These are phyloP conservation scores for Fusarium paranaense DNA, from an alignment of 2,329 filamentous ascomycete species.

Conservation along the genomic window DNA sequence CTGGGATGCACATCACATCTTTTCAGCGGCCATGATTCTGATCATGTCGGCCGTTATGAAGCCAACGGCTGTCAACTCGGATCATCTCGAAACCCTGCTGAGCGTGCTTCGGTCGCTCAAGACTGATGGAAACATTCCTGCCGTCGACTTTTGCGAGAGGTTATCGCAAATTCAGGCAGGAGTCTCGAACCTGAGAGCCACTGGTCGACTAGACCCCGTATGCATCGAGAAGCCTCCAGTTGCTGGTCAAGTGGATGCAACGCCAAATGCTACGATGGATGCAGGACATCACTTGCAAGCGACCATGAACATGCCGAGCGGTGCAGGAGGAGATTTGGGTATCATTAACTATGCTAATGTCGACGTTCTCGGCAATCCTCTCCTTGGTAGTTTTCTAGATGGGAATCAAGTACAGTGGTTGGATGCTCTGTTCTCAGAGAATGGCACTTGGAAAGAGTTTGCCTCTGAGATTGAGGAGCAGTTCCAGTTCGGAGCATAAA, in stretches of 20 bases:
- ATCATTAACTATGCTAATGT: conserved; percentile 30
- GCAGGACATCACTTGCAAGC: conserved; percentile 5
- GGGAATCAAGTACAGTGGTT: conserved; percentile 42
- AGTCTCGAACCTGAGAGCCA: conserved; percentile 27
- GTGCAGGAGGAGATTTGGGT: background rate
- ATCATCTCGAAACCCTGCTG: conserved; percentile 44
- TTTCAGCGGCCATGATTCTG: conserved; percentile 47
- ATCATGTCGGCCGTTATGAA: conserved; percentile 49
- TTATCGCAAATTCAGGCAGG: conserved; percentile 42
- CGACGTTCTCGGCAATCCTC: conserved; percentile 41
- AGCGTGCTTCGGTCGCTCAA: conserved; percentile 47
- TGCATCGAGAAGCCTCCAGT: background rate
- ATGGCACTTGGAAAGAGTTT: conserved; percentile 41
- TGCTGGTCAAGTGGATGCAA: background rate
- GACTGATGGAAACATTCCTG: conserved; percentile 46
- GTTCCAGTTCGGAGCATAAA: conserved; percentile 32
- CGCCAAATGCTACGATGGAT: background rate
- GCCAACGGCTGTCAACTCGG: conserved; percentile 40
- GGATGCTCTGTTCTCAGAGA: conserved; percentile 40
- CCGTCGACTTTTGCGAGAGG: conserved; percentile 45
- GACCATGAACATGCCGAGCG: conserved; percentile 4
- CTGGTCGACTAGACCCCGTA: conserved; percentile 15
- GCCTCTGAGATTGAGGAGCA: conserved; percentile 45
- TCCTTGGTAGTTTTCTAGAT: conserved; percentile 45
- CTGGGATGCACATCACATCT: conserved; percentile 50